Conservation (phyloP, 164 flowering plant genomes). For the Buxus sempervirens region DNA sequence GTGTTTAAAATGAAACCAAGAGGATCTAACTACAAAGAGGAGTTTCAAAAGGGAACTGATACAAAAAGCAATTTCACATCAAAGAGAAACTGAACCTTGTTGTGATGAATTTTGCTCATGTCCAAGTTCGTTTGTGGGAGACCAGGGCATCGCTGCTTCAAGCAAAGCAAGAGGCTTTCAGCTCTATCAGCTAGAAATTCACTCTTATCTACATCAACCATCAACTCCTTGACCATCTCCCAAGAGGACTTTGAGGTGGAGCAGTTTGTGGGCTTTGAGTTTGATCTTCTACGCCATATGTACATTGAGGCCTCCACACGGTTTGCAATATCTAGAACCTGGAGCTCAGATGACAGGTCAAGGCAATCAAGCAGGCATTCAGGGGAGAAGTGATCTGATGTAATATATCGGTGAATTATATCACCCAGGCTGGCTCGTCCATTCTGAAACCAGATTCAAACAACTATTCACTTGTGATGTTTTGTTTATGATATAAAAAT, state of each 20-base stretch:
- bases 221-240: conserved; percentile 83
- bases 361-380: conserved; percentile 95
- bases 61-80: neutral
- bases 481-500: neutral
- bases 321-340: conserved; percentile 84
- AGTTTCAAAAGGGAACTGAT: neutral
- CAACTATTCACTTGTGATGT: neutral
- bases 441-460: conserved; percentile 43
- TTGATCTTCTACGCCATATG: conserved; percentile 73
- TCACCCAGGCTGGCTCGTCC: conserved; percentile 91
- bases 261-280: conserved; percentile 43
- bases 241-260: conserved; percentile 74
- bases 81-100: conserved; percentile 54
- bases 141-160: conserved; percentile 88
- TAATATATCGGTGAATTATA: conserved; percentile 75
- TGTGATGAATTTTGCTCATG: conserved; percentile 86
- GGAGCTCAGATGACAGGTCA: conserved; percentile 79
- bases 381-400: conserved; percentile 88
- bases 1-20: neutral
- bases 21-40: neutral
- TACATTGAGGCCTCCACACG: conserved; percentile 86
- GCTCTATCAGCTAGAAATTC: conserved; percentile 86
- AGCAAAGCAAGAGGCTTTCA: conserved; percentile 71
- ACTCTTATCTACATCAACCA: conserved; percentile 80
- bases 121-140: conserved; percentile 85